phyloP scores from a whole-genome alignment of 2,329 filamentous ascomycete species.

The Arthroderma sp. region DNA sequence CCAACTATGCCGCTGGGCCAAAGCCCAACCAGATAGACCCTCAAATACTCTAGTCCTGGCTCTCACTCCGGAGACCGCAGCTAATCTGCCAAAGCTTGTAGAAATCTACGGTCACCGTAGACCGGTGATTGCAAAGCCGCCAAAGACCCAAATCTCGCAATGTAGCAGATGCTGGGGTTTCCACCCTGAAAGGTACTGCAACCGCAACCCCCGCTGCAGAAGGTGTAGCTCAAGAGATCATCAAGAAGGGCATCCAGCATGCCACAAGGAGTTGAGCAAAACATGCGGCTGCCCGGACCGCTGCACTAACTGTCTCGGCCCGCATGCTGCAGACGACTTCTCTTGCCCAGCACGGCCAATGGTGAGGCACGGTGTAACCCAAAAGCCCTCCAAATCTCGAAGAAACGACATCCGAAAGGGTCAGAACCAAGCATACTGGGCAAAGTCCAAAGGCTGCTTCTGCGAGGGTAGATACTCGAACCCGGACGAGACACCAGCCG shows the following conservation, averaged over 20 bases:
- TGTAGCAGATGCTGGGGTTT: background rate
- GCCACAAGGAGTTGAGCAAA: background rate
- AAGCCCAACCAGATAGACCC: background rate
- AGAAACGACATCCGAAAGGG: background rate
- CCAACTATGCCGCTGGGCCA: background rate
- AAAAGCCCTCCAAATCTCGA: background rate
- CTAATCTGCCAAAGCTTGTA: background rate
- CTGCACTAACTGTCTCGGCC: background rate
- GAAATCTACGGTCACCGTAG: background rate
- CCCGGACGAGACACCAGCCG: background rate
- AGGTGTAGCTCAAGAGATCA: background rate
- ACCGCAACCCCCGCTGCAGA: background rate
- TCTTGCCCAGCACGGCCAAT: background rate
- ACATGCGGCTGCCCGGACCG: background rate
- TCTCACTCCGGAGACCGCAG: background rate
- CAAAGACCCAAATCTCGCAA: background rate
- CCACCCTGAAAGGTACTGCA: background rate
- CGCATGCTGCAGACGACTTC: background rate
- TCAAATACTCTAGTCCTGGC: background rate
- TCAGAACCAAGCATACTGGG: background rate
- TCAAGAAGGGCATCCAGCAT: constrained; percentile 1
- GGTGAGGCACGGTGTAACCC: background rate
- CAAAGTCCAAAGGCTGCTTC: background rate
- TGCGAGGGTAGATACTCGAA: background rate
- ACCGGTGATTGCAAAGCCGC: background rate